Evolutionary conservation across 2,329 filamentous ascomycete species (phyloP).

Genomic region (Colletotrichum paranaense): DNA sequence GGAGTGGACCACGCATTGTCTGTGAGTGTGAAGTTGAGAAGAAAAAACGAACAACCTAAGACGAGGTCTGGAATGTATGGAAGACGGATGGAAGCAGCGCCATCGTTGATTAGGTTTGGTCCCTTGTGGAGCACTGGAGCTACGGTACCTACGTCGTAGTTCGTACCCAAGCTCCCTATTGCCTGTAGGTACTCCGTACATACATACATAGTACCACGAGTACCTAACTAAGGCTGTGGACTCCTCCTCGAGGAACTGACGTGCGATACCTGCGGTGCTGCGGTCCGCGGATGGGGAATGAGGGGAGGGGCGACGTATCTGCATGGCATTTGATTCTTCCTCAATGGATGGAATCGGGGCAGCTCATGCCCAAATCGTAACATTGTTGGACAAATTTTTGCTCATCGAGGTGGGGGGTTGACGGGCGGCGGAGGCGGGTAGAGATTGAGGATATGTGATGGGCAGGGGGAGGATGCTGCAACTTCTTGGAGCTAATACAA

Average conservation of each 20-base stretch:
- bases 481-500: neutral
- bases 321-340: neutral
- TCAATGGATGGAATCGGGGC: neutral
- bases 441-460: neutral
- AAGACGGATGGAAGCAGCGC: conserved; percentile 22
- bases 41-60: neutral
- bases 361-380: neutral
- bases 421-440: no score
- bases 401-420: neutral
- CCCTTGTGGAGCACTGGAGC: neutral
- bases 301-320: neutral
- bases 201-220: no score
- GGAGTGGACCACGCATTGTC: neutral
- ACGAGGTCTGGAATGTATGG: conserved; percentile 7
- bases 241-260: neutral
- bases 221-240: no score
- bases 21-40: neutral
- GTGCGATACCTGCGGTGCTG: neutral
- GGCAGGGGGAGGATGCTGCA: neutral
- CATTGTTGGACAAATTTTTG: neutral
- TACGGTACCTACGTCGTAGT: neutral
- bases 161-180: no score
- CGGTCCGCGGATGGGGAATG: neutral
- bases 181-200: no score
- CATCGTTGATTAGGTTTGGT: conserved; percentile 4